Conservation (phyloP, 441 rosid species). For the Populus trichocarpa region DNA sequence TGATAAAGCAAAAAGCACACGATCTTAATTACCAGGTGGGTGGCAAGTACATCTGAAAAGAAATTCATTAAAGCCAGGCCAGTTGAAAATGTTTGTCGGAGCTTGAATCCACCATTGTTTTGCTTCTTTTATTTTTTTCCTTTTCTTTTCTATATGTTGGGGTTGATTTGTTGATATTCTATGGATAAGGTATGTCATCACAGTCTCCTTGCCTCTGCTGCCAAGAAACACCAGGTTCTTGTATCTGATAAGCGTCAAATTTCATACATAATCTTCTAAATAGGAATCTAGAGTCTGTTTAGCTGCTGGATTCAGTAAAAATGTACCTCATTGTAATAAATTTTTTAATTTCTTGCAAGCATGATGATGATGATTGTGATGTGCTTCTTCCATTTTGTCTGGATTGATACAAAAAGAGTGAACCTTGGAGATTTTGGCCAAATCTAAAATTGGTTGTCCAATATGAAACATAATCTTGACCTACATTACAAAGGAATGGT, state of each 20-base stretch:
- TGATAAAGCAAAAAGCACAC: constrained; percentile 8
- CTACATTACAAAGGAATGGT: background rate
- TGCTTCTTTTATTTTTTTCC: background rate
- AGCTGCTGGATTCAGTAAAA: constrained; percentile 19
- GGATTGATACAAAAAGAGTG: background rate
- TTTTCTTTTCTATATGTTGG: constrained; percentile 5
- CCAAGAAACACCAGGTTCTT: constrained; percentile 18
- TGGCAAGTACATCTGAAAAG: constrained; percentile 21
- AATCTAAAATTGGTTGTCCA: background rate
- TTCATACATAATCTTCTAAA: constrained; percentile 34
- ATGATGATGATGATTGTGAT: background rate
- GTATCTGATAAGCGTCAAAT: constrained; percentile 25
- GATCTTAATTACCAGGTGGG: constrained; percentile 8
- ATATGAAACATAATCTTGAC: background rate
- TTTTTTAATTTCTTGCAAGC: constrained; percentile 7
- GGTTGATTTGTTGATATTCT: constrained; percentile 25
- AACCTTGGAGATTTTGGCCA: background rate
- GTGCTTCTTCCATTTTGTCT: background rate
- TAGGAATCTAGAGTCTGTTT: constrained; percentile 26
- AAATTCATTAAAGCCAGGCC: constrained; percentile 16
- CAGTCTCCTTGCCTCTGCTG: constrained; percentile 19
- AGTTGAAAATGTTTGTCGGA: constrained; percentile 19
- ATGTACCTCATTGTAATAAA: constrained; percentile 18
- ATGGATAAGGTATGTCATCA: constrained; percentile 10
- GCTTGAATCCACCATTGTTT: constrained; percentile 15